Evolutionary conservation across 2,329 filamentous ascomycete species (phyloP), one percentile per base, ranked within the genome.

Genomic region (Fusarium poae): DNA sequence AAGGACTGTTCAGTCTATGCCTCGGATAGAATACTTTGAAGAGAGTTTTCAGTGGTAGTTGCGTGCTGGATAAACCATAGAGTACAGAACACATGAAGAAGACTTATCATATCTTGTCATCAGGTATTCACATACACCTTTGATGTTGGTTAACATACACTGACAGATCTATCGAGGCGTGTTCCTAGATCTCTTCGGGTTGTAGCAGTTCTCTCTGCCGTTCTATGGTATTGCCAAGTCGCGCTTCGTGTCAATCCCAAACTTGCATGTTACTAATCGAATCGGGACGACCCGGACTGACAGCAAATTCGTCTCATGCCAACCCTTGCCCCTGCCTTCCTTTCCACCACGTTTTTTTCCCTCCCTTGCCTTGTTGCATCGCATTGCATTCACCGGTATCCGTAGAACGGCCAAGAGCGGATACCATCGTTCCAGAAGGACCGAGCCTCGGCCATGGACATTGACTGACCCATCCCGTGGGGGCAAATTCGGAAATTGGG

Each of bases 31-130:
- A 12, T 64, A 64, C 30, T 64, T 64, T 5, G 61, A 64, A 9
- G 61, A 64, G 30, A 64, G 61, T 6, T 64, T 64, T 5, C 59
- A 64, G 16, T 64, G 59, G 44, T 64, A 21, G 9, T 9, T 16
- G 1, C 10, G 23, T 20, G 20, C 4, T 10, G 18, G 8, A 35
- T 23, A 29, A 15, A 42, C 15, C 11, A 29, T 27, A 50, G n/a
- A 27, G 12, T 20, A 25, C 8, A 25, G 42, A 25, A 12, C 8
- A 8, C 6, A 16, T n/a, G 12, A 34, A 16, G 6, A 6, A 50
- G 11, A 49, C 20, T 49, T 25, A 11, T 4, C 8, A 27, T 7
- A 42, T 6, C 12, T 2, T 7, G 27, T 20, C 18, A 20, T 29
- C 18, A 13, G 16, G 27, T 13, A 30, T 37, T 12, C 27, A 21